Evolutionary conservation across 139 green algal genomes (phyloP).

Genomic region (Yamagishiella unicocca): DNA sequence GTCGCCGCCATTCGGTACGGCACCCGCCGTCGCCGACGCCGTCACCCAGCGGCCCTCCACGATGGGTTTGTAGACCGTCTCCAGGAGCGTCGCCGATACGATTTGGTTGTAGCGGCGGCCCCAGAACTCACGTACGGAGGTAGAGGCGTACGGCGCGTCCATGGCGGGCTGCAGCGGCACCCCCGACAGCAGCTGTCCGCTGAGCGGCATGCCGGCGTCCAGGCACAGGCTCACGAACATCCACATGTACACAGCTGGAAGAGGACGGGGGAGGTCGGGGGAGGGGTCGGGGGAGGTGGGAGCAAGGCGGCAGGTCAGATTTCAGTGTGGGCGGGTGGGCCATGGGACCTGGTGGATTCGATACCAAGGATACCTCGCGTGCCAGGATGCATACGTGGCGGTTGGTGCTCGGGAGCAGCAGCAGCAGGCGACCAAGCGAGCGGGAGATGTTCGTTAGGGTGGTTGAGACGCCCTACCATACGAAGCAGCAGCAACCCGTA

Average conservation of each 20-base stretch:
- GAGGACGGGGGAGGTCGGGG: background rate
- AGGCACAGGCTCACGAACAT: slow-evolving; percentile 24
- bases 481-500: too few relatives aligned
- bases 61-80: slow-evolving; percentile 52
- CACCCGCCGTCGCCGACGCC: background rate
- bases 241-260: slow-evolving; percentile 37
- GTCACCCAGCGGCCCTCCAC: slow-evolving; percentile 16
- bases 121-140: slow-evolving; percentile 42
- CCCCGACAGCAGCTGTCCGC: background rate
- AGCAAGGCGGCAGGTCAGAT: too few relatives aligned
- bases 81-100: slow-evolving; percentile 11
- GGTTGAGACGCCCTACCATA: too few relatives aligned
- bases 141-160: slow-evolving; percentile 11
- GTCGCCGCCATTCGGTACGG: background rate
- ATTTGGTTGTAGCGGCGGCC: slow-evolving; percentile 47
- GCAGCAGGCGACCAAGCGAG: too few relatives aligned
- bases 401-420: too few relatives aligned
- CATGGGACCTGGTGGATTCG: too few relatives aligned
- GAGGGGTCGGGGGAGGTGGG: background rate
- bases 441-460: too few relatives aligned
- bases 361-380: too few relatives aligned
- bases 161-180: slow-evolving; percentile 37
- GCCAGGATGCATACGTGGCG: too few relatives aligned
- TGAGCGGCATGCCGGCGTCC: slow-evolving; percentile 5
- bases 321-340: too few relatives aligned